Percentiles rank a stretch among this genome's conserved stretches.
These are phyloP conservation scores for Sarcocystis neurona DNA, from an alignment of 169 alveolate genomes.

Conservation along the genomic window DNA sequence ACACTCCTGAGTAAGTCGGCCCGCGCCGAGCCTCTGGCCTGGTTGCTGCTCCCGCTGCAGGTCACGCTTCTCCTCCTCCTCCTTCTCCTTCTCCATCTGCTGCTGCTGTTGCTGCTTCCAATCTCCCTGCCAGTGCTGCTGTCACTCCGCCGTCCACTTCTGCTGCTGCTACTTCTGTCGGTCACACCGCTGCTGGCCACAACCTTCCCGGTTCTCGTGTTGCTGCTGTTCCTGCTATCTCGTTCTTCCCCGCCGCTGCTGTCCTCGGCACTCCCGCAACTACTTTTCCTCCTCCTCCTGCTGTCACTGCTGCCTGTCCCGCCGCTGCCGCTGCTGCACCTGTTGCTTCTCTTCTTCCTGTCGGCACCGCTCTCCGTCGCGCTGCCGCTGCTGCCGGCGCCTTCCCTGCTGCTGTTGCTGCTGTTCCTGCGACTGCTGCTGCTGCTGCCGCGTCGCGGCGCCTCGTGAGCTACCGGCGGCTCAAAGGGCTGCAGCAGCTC, in stretches of 20 bases:
- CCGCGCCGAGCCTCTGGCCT: too few relatives aligned
- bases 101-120: neutral
- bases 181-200: neutral
- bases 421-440: slow-evolving; percentile 54
- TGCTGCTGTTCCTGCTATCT: neutral
- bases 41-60: too few relatives aligned
- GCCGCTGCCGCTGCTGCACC: neutral
- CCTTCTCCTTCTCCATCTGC: neutral
- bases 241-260: neutral
- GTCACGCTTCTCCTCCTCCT: neutral
- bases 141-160: neutral
- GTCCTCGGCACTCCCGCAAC: neutral
- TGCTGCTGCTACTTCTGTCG: neutral
- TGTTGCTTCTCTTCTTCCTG: neutral
- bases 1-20: too few relatives aligned
- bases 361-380: neutral
- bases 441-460: neutral
- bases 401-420: slow-evolving; percentile 52
- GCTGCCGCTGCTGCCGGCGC: too few relatives aligned
- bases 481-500: slow-evolving; percentile 17
- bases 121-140: neutral
- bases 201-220: neutral
- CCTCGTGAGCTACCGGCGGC: neutral
- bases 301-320: slow-evolving; percentile 29
- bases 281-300: neutral